phyloP scores from a whole-genome alignment of 768 basidiomycete species.

The Macrocybe gigantea region DNA sequence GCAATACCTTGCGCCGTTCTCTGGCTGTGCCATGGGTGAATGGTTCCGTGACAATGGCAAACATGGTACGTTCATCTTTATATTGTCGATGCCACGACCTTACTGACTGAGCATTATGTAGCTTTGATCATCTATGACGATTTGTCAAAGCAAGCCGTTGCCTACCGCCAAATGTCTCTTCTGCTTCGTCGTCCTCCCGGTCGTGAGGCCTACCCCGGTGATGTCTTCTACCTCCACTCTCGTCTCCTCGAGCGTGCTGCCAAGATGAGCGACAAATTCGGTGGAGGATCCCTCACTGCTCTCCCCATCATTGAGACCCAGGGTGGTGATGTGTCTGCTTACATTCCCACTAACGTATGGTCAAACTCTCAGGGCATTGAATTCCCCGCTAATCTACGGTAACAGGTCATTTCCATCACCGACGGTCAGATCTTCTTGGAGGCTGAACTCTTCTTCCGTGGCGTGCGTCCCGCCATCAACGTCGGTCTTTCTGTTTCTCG shows the following conservation, averaged over 20 bases:
- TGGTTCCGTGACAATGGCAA: slow-evolving; percentile 99
- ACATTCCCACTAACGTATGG: slow-evolving; percentile 89
- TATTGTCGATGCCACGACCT: not conserved
- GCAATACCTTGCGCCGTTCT: slow-evolving; percentile 99
- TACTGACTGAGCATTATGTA: slow-evolving; percentile 19
- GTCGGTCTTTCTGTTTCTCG: slow-evolving; percentile 99
- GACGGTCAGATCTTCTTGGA: slow-evolving; percentile 99
- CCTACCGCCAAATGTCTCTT: slow-evolving; percentile 99
- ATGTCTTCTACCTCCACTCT: slow-evolving; percentile 99
- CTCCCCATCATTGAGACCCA: slow-evolving; percentile 99
- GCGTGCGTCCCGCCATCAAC: slow-evolving; percentile 99
- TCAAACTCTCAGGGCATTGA: slow-evolving; percentile 1
- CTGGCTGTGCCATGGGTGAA: slow-evolving; percentile 99
- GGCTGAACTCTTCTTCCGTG: slow-evolving; percentile 99
- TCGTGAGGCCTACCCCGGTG: slow-evolving; percentile 99
- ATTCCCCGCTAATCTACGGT: slow-evolving; percentile 7
- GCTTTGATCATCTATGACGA: slow-evolving; percentile 99
- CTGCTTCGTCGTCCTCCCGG: slow-evolving; percentile 99
- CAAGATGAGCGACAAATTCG: slow-evolving; percentile 99
- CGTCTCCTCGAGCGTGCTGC: slow-evolving; percentile 99
- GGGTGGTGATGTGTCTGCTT: slow-evolving; percentile 99
- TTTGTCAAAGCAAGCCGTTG: slow-evolving; percentile 99
- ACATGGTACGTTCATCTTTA: slow-evolving; percentile 63
- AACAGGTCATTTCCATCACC: slow-evolving; percentile 97
- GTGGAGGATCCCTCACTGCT: slow-evolving; percentile 97